A percentile compares a stretch with the other conserved stretches of the same genome.
Evolutionary conservation across 805 yeast species (phyloP).

Genomic region (Diddensiella caesifluorescens): DNA sequence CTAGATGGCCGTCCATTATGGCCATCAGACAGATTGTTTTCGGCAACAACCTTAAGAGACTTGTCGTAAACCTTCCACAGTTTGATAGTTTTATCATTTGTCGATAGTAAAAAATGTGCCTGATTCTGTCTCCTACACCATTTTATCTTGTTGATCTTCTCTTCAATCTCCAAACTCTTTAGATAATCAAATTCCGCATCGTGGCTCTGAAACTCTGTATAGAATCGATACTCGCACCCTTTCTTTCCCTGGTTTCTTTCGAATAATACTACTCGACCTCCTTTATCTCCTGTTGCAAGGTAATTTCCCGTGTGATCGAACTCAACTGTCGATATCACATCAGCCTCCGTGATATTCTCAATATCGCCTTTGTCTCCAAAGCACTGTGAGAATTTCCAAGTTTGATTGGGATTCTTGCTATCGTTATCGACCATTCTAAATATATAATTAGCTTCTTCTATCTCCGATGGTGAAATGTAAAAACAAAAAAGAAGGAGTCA

Average conservation of each 20-base stretch:
- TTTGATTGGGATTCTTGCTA: conserved; percentile 29
- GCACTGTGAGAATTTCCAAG: conserved; percentile 92
- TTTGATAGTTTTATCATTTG: conserved; percentile 98
- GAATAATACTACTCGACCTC: conserved; percentile 94
- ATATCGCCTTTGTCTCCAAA: conserved; percentile 98
- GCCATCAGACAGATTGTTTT: conserved; percentile 68
- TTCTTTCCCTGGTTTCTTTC: conserved; percentile 76
- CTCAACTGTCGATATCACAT: conserved; percentile 94
- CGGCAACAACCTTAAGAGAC: conserved; percentile 85
- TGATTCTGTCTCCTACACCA: conserved; percentile 88
- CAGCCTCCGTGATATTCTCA: conserved; percentile 93
- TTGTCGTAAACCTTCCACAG: conserved; percentile 95
- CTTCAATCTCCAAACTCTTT: conserved; percentile 94
- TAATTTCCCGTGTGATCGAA: conserved; percentile 93
- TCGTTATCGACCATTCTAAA: conserved; percentile 18
- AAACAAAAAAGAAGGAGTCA: too few relatives aligned
- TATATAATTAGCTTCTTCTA: background rate
- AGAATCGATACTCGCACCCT: conserved; percentile 87
- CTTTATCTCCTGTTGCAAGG: conserved; percentile 96
- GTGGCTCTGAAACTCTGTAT: conserved; percentile 96
- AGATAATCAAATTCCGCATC: conserved; percentile 98
- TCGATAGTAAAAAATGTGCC: conserved; percentile 83
- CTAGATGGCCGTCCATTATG: conserved; percentile 23
- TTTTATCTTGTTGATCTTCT: conserved; percentile 93
- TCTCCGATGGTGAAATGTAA: too few relatives aligned